A percentile compares a stretch with the other conserved stretches of the same genome.
Evolutionary conservation across 768 basidiomycete species (phyloP).

Genomic region (Dentipellis sp.): DNA sequence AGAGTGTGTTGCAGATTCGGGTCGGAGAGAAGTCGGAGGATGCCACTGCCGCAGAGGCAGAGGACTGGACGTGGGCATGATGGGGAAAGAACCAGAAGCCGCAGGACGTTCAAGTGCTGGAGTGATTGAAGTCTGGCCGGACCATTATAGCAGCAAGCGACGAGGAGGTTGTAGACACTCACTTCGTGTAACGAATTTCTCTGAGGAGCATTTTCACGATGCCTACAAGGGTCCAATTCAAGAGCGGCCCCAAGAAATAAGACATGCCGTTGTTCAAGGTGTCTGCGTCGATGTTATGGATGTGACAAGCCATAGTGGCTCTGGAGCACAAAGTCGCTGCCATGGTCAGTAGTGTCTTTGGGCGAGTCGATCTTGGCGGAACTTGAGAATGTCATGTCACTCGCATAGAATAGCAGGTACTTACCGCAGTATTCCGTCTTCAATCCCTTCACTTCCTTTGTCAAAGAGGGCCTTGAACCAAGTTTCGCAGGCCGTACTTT

Average conservation of each 20-base stretch:
- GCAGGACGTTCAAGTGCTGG: slow-evolving; percentile 54
- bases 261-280: slow-evolving; percentile 65
- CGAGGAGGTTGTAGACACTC: background rate
- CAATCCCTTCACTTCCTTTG: slow-evolving; percentile 69
- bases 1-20: slow-evolving; percentile 27
- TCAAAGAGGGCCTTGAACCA: slow-evolving; percentile 82
- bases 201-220: slow-evolving; percentile 54
- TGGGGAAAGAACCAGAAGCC: slow-evolving; percentile 52
- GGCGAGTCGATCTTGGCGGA: slow-evolving; percentile 52
- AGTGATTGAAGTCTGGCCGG: slow-evolving; percentile 35
- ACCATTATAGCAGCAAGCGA: background rate
- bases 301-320: slow-evolving; percentile 40
- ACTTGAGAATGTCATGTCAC: background rate
- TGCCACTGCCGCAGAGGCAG: slow-evolving; percentile 47
- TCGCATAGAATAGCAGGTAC: background rate
- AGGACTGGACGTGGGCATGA: slow-evolving; percentile 61
- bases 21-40: slow-evolving; percentile 37
- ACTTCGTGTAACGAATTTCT: slow-evolving; percentile 36
- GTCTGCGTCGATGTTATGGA: slow-evolving; percentile 56
- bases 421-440: slow-evolving; percentile 54
- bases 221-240: slow-evolving; percentile 76
- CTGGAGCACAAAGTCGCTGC: slow-evolving; percentile 58
- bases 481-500: slow-evolving; percentile 22
- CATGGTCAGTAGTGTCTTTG: slow-evolving; percentile 56
- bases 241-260: slow-evolving; percentile 63